Percentiles rank a stretch among this genome's conserved stretches.
These are phyloP conservation scores for Lichtheimia hyalospora DNA, from an alignment of 371 early-diverging fungal genomes.

Conservation along the genomic window DNA sequence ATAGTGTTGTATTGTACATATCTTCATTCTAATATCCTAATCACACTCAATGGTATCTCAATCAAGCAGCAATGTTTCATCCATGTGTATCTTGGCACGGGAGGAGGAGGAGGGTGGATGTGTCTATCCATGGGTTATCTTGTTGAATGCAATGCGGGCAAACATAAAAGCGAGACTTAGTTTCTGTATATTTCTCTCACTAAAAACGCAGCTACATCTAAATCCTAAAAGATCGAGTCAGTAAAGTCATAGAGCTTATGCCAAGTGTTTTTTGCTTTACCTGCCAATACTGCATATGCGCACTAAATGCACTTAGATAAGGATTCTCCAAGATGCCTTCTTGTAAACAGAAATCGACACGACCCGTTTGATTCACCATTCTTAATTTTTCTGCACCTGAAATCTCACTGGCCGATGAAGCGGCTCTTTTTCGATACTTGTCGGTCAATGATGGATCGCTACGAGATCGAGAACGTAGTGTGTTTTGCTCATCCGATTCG, in stretches of 20 bases:
- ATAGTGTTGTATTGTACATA: too few relatives aligned
- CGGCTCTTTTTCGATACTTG: slow-evolving; percentile 7
- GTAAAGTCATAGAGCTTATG: background rate
- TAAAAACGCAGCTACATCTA: slow-evolving; percentile 60
- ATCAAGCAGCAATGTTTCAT: too few relatives aligned
- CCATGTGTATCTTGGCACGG: too few relatives aligned
- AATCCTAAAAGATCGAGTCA: slow-evolving; percentile 37
- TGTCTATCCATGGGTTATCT: too few relatives aligned
- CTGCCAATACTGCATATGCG: slow-evolving; percentile 78
- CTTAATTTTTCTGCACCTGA: slow-evolving; percentile 42
- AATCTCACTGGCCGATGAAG: slow-evolving; percentile 1
- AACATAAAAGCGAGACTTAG: background rate
- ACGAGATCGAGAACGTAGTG: slow-evolving; percentile 20
- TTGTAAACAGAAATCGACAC: slow-evolving; percentile 75
- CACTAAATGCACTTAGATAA: slow-evolving; percentile 72
- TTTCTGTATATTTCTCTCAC: slow-evolving; percentile 39
- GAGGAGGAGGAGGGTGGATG: too few relatives aligned
- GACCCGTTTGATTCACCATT: slow-evolving; percentile 62
- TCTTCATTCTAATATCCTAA: too few relatives aligned
- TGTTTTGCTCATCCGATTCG: background rate
- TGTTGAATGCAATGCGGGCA: background rate
- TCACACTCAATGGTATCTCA: too few relatives aligned
- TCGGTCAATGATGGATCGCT: slow-evolving; percentile 21
- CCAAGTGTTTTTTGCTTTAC: slow-evolving; percentile 14
- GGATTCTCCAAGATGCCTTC: slow-evolving; percentile 79